Evolutionary conservation across 2,329 filamentous ascomycete species (phyloP).

Genomic region (Spiromastix sp.): DNA sequence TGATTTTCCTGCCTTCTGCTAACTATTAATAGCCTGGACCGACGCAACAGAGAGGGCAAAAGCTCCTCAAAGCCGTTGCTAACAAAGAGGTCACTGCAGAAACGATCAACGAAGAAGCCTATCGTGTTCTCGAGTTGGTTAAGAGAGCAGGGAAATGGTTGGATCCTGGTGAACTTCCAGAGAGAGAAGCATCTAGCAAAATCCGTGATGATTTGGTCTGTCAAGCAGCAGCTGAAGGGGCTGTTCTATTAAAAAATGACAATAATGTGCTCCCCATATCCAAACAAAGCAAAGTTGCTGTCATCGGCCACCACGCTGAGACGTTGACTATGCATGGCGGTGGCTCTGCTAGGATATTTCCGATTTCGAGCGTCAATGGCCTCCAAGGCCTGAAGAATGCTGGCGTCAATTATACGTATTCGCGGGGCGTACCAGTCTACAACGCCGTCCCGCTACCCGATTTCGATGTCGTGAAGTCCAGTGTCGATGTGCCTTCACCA

Average conservation of each 20-base stretch:
- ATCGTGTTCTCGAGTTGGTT: constrained; percentile 42
- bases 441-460: not conserved
- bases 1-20: no score
- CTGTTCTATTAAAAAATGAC: constrained; percentile 61
- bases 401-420: not conserved
- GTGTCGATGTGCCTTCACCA: not conserved
- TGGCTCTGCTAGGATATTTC: constrained; percentile 24
- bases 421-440: not conserved
- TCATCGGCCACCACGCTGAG: constrained; percentile 38
- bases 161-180: constrained; percentile 40
- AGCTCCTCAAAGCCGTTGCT: constrained; percentile 23
- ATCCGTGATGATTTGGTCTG: constrained; percentile 52
- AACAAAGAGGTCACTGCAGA: constrained; percentile 41
- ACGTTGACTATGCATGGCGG: constrained; percentile 33
- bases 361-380: not conserved
- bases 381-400: not conserved
- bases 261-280: constrained; percentile 44
- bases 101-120: constrained; percentile 40
- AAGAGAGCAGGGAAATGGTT: constrained; percentile 40
- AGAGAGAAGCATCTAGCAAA: constrained; percentile 41
- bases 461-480: not conserved
- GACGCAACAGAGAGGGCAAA: constrained; percentile 15
- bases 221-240: constrained; percentile 50
- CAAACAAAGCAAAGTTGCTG: constrained; percentile 26
- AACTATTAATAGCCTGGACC: constrained; percentile 15